Base-by-base conservation (phyloP, 192 early-diverging fungal species). In the Coemansia javaensis region DNA sequence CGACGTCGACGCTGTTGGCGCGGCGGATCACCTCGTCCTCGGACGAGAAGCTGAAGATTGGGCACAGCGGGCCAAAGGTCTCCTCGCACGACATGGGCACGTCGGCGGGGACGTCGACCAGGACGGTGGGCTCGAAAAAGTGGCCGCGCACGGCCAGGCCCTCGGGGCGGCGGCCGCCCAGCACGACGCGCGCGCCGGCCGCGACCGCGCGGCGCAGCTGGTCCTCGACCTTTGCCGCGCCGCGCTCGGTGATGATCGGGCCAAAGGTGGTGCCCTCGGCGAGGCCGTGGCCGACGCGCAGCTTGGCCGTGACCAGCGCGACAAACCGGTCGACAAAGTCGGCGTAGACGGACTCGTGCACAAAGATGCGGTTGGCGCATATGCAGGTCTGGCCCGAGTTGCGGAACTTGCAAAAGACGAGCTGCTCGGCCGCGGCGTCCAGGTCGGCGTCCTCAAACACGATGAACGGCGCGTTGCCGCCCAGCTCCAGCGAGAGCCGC, bases 51-150 rank as follows among this genome's bases (percentile, higher is more conserved):
- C 50, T 71, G 62, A 80, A 85, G 23, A 97, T 66, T 11, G 78
- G 82, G 23, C 86, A 88, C 20, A 97, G 78, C 7, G 94, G 93
- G 7, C 94, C 94, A 81, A 97, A 97, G 5, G 85, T 87, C 63
- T 97, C 94, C 59, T 92, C 88, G 15, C 55, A 67, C 21, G 80
- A 58, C 40, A 94, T 81, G 12, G 52, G 51, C 84, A 90, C 89
- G 22, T 79, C 70, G 25, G 79, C 71, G 7, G 69, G 77, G 59
- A 89, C 82, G n/a, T 80, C 76, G 1, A 72, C 68, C 23, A 96
- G 53, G 16, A 96, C 77, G 1, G 93, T 94, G 16, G 91, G 91
- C 24, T 86, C 78, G 50, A 82, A 90, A 58, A 88, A 96, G 42
- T 83, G 81, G 17, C 88, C 90, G n/a, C 54, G 44, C n/a, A 67